phyloP scores from a whole-genome alignment of 164 flowering plant species.

The Hamamelis virginiana region DNA sequence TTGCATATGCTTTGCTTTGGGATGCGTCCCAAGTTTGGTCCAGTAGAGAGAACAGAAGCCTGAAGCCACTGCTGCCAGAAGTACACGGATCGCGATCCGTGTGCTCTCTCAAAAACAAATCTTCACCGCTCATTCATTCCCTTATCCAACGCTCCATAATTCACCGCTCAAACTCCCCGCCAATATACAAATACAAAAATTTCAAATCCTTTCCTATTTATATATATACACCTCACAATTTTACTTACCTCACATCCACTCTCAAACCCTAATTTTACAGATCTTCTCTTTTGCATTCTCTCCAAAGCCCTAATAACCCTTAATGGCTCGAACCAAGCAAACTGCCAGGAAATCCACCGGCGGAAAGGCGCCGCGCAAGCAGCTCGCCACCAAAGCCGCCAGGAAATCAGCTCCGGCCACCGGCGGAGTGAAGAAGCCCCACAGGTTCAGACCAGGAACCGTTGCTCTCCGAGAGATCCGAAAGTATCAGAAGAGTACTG shows the following conservation, averaged over 20 bases:
- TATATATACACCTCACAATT: neutral
- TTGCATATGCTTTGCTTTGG: no score
- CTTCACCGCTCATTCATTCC: neutral
- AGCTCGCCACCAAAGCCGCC: constrained; percentile 21
- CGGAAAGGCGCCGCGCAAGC: constrained; percentile 24
- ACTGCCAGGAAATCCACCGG: constrained; percentile 9
- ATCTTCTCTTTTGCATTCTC: neutral
- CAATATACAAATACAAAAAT: neutral
- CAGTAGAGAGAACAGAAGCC: no score
- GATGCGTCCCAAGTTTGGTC: no score
- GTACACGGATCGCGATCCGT: constrained; percentile 10
- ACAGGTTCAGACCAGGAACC: constrained; percentile 25
- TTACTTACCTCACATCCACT: neutral
- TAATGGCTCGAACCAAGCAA: constrained; percentile 21
- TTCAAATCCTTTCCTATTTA: neutral
- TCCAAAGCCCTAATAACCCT: neutral
- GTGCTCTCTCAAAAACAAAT: neutral
- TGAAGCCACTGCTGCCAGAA: no score
- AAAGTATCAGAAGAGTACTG: constrained; percentile 21
- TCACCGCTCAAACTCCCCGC: neutral
- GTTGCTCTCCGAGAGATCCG: constrained; percentile 23
- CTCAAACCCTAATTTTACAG: neutral
- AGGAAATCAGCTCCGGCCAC: constrained; percentile 24
- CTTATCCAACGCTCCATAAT: neutral
- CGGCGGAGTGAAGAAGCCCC: constrained; percentile 27